A percentile compares a stretch with the other conserved stretches of the same genome.
Conservation (phyloP, 1,139 yeast species). For the Hanseniaspora sp. region DNA sequence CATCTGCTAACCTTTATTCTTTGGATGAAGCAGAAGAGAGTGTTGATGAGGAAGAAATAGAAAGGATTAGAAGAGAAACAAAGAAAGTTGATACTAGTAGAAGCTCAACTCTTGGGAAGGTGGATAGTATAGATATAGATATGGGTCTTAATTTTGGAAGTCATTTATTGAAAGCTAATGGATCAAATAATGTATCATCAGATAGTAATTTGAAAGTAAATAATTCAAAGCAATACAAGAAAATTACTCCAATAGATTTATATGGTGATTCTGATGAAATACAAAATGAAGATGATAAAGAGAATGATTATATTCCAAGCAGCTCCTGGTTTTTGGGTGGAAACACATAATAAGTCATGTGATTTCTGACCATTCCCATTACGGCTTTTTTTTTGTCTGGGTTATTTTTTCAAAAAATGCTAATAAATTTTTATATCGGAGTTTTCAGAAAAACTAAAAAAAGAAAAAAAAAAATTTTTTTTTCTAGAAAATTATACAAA, state of each 20-base stretch:
- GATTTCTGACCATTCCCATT: background rate
- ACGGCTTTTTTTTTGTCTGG: background rate
- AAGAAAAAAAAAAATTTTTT: background rate
- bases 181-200: background rate
- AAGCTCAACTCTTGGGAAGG: background rate
- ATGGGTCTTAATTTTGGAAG: background rate
- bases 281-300: slow-evolving; percentile 16
- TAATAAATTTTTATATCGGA: no score
- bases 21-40: background rate
- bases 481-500: no score
- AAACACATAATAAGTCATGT: slow-evolving; percentile 16
- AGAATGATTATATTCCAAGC: slow-evolving; percentile 17
- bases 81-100: background rate
- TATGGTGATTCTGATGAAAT: slow-evolving; percentile 15
- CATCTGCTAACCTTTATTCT: slow-evolving; percentile 3
- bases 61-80: slow-evolving; percentile 2
- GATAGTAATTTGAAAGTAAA: slow-evolving; percentile 7
- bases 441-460: no score
- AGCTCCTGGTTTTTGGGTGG: slow-evolving; percentile 7
- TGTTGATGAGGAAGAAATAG: background rate
- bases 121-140: background rate
- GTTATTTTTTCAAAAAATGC: no score
- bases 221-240: background rate
- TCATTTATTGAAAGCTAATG: no score
- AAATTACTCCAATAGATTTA: slow-evolving; percentile 1